Percentiles rank a stretch among this genome's conserved stretches.
Conservation (phyloP, 2,329 filamentous ascomycete genomes). For the Hymenoscyphus linearis region DNA sequence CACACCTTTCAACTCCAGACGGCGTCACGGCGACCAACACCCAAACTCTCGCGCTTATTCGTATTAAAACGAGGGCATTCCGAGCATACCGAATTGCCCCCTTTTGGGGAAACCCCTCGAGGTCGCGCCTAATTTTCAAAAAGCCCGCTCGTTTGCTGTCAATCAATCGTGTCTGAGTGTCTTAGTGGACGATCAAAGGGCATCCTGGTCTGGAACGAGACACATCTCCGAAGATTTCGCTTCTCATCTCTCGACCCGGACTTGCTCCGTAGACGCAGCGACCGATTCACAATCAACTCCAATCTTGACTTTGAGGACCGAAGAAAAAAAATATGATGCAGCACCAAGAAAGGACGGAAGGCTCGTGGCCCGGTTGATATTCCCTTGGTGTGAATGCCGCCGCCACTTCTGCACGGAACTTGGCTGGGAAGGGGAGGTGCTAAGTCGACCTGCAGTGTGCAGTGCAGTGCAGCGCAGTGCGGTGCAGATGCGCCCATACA, state of each 20-base stretch:
- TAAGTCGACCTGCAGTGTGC: neutral
- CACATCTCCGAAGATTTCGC: neutral
- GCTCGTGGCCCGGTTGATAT: neutral
- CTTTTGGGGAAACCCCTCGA: neutral
- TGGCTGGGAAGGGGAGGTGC: neutral
- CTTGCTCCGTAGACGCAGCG: neutral
- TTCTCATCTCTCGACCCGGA: neutral
- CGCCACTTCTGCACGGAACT: neutral
- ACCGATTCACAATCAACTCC: neutral
- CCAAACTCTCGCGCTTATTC: neutral
- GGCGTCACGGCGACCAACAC: neutral
- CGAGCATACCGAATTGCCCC: neutral
- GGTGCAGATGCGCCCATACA: neutral
- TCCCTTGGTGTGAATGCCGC: neutral
- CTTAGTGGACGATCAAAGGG: neutral
- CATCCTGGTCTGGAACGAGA: neutral
- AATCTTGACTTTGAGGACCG: no score
- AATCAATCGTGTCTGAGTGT: neutral
- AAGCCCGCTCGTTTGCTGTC: neutral
- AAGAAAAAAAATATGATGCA: no score
- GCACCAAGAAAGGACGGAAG: neutral
- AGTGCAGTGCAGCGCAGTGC: neutral
- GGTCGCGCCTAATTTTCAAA: neutral
- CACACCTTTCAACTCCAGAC: neutral
- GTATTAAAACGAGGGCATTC: neutral